Percentiles rank a stretch among this genome's conserved stretches.
Evolutionary conservation across 2,329 filamentous ascomycete species (phyloP).

Genomic region (Epichloe glyceriae): DNA sequence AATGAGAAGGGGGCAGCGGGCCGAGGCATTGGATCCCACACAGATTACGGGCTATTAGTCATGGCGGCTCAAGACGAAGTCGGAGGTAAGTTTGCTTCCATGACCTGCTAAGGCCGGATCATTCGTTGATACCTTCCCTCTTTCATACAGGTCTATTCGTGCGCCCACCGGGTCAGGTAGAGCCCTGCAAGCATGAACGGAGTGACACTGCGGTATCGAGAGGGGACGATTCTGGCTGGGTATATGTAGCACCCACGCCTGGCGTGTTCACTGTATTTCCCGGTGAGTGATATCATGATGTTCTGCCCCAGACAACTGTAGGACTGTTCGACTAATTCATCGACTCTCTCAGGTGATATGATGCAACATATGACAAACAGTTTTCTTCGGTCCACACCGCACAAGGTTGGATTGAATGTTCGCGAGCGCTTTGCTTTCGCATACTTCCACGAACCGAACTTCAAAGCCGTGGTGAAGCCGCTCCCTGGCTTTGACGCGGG

Average conservation of each 20-base stretch:
- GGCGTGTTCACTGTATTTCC: slow-evolving; percentile 37
- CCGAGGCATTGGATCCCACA: slow-evolving; percentile 38
- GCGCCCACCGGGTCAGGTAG: slow-evolving; percentile 26
- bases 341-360: slow-evolving; percentile 29
- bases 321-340: neutral
- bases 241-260: slow-evolving; percentile 31
- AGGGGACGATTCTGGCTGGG: slow-evolving; percentile 32
- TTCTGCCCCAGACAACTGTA: neutral
- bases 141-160: slow-evolving; percentile 27
- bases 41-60: slow-evolving; percentile 38
- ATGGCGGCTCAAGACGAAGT: slow-evolving; percentile 37
- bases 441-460: slow-evolving; percentile 39
- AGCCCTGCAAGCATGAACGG: slow-evolving; percentile 31
- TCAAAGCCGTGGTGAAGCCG: slow-evolving; percentile 30
- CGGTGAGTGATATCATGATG: slow-evolving; percentile 14
- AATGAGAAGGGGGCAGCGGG: slow-evolving; percentile 37
- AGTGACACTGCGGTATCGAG: slow-evolving; percentile 27
- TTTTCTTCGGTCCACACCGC: slow-evolving; percentile 32
- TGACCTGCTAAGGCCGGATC: neutral
- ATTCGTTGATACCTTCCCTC: neutral
- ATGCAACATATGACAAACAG: slow-evolving; percentile 37
- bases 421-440: slow-evolving; percentile 34
- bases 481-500: slow-evolving; percentile 24
- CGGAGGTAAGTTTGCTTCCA: slow-evolving; percentile 22
- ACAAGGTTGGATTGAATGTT: slow-evolving; percentile 37